Evolutionary conservation across 768 basidiomycete genomes (phyloP).

Genomic region (Leccinum aurantiacum): DNA sequence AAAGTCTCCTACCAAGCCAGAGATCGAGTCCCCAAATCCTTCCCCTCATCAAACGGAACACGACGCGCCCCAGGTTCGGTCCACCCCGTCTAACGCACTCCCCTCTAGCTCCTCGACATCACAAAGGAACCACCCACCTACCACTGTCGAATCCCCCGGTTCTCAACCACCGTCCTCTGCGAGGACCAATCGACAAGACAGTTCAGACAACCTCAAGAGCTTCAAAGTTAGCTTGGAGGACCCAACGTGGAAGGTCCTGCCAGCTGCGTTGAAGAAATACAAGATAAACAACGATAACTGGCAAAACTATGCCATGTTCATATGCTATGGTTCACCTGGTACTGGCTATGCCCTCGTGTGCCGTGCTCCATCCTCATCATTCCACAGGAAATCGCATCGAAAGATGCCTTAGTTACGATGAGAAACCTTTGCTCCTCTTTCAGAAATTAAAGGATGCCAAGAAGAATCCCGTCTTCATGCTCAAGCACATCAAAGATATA

Average conservation of each 20-base stretch:
- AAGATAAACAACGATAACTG: slow-evolving; percentile 98
- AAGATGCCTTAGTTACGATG: slow-evolving; percentile 94
- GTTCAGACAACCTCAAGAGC: slow-evolving; percentile 76
- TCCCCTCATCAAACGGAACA: slow-evolving; percentile 81
- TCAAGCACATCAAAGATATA: slow-evolving; percentile 91
- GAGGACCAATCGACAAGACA: slow-evolving; percentile 59
- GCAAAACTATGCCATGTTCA: slow-evolving; percentile 99
- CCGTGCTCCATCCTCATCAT: neutral
- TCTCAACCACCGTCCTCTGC: slow-evolving; percentile 30
- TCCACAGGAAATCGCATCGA: slow-evolving; percentile 72
- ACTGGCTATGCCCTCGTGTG: slow-evolving; percentile 4
- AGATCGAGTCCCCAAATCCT: slow-evolving; percentile 71
- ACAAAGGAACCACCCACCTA: slow-evolving; percentile 27
- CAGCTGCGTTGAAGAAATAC: slow-evolving; percentile 97
- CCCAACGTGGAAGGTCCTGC: slow-evolving; percentile 97
- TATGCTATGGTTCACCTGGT: slow-evolving; percentile 95
- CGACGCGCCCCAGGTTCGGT: slow-evolving; percentile 48
- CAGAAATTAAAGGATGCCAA: slow-evolving; percentile 96
- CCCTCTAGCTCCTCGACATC: slow-evolving; percentile 30
- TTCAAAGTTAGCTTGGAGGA: slow-evolving; percentile 98
- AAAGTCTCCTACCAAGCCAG: slow-evolving; percentile 79
- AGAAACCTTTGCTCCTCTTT: slow-evolving; percentile 95
- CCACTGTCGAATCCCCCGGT: slow-evolving; percentile 31
- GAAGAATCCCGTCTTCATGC: slow-evolving; percentile 99
- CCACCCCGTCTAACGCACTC: slow-evolving; percentile 16